Conservation (phyloP, 2,329 filamentous ascomycete species). For the Aspergillus bombycis region DNA sequence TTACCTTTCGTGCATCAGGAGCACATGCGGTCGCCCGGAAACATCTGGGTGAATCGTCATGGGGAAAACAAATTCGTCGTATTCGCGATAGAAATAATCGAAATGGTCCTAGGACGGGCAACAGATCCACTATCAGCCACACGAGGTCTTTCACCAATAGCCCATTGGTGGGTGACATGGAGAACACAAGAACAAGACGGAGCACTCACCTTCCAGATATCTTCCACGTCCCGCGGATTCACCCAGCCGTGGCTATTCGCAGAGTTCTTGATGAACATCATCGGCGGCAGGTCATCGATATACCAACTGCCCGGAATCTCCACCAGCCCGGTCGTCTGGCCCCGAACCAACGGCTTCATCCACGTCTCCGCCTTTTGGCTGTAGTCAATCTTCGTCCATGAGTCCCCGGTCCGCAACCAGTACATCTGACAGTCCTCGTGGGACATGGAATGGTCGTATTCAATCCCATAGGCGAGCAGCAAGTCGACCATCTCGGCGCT, state of each 20-base stretch:
- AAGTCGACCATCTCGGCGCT: conserved; percentile 64
- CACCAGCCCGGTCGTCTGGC: conserved; percentile 44
- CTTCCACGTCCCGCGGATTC: conserved; percentile 57
- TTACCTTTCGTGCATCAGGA: conserved; percentile 73
- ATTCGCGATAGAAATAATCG: conserved; percentile 73
- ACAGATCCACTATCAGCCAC: neutral
- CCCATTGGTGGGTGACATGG: neutral
- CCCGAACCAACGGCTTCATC: conserved; percentile 55
- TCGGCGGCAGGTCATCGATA: conserved; percentile 48
- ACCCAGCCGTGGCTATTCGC: conserved; percentile 27
- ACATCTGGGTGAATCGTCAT: conserved; percentile 79
- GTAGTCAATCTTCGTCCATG: conserved; percentile 52
- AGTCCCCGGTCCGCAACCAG: conserved; percentile 47
- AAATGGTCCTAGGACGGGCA: conserved; percentile 56
- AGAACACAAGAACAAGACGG: neutral
- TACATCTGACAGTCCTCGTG: conserved; percentile 52
- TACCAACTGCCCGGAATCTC: conserved; percentile 52
- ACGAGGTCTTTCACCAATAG: neutral
- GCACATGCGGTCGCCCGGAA: conserved; percentile 69
- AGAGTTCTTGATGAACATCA: conserved; percentile 51
- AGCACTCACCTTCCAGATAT: conserved; percentile 53
- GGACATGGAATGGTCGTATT: conserved; percentile 50
- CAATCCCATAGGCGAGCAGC: conserved; percentile 47
- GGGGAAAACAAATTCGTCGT: conserved; percentile 76
- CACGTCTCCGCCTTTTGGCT: conserved; percentile 45